Evolutionary conservation across 164 flowering plant species (phyloP).

Genomic region (Kalanchoe fedtschenkoi): DNA sequence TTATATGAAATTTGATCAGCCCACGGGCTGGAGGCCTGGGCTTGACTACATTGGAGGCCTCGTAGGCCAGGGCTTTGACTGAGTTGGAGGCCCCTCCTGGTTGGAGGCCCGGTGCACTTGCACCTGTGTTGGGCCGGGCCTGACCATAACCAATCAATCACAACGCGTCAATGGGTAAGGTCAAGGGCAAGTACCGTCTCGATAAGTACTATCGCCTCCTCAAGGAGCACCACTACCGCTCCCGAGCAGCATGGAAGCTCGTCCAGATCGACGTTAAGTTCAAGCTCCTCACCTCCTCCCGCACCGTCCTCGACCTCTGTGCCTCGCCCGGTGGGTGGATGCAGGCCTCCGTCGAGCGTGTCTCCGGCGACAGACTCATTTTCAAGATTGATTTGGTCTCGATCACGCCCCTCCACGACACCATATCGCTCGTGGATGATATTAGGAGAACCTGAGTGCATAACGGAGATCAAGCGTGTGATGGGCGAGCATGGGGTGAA

Average conservation of each 20-base stretch:
- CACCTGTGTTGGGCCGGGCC: too few relatives aligned
- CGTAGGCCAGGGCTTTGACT: too few relatives aligned
- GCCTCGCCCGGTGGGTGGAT: constrained; percentile 99
- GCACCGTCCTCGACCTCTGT: constrained; percentile 86
- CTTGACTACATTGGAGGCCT: too few relatives aligned
- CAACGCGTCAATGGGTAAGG: constrained; percentile 58
- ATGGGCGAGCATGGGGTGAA: constrained; percentile 50
- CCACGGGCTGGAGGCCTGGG: too few relatives aligned
- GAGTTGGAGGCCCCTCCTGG: too few relatives aligned
- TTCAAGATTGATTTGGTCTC: constrained; percentile 75
- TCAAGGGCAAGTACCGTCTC: constrained; percentile 81
- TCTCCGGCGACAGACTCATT: constrained; percentile 69
- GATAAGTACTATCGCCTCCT: constrained; percentile 80
- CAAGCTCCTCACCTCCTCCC: constrained; percentile 33
- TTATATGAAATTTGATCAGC: too few relatives aligned
- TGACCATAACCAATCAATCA: too few relatives aligned
- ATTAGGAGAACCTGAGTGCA: constrained; percentile 64
- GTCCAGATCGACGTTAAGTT: neutral
- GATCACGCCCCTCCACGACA: constrained; percentile 71
- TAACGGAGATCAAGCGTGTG: constrained; percentile 37
- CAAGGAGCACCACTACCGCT: constrained; percentile 82
- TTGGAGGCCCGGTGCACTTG: too few relatives aligned
- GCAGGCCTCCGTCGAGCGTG: constrained; percentile 70
- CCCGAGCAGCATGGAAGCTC: constrained; percentile 84
- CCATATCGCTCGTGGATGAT: constrained; percentile 61